These are phyloP conservation scores for Ascochyta fabae DNA, from an alignment of 2,329 filamentous ascomycete genomes.

Conservation along the genomic window DNA sequence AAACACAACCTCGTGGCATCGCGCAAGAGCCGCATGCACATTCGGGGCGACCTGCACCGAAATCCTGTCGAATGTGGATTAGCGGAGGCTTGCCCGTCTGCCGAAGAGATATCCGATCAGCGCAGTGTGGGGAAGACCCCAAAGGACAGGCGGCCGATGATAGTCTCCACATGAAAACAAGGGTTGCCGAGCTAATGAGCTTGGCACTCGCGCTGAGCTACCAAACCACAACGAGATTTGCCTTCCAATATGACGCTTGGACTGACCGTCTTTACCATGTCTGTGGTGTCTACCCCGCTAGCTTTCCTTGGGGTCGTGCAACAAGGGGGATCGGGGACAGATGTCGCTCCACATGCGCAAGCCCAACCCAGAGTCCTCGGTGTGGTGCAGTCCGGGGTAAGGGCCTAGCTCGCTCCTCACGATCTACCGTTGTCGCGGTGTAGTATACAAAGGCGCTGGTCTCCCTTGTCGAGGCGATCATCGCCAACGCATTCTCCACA, in stretches of 20 bases:
- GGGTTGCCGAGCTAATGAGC: background rate
- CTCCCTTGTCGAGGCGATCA: constrained; percentile 1
- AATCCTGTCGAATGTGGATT: background rate
- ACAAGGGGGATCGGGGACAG: background rate
- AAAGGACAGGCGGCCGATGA: background rate
- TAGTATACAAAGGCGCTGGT: constrained; percentile 3
- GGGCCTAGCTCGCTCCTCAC: background rate
- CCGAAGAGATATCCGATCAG: background rate
- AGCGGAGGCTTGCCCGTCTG: constrained; percentile 1
- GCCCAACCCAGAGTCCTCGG: background rate
- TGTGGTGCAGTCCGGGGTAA: constrained; percentile 3
- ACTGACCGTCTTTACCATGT: background rate
- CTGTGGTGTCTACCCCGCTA: constrained; percentile 8
- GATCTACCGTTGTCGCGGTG: background rate
- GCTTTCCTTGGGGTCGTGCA: background rate
- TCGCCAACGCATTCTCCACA: constrained; percentile 1
- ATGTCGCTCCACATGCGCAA: constrained; percentile 3
- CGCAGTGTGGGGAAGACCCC: background rate
- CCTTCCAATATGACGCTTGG: background rate
- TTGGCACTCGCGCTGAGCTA: background rate
- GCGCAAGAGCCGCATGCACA: background rate
- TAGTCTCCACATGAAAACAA: background rate
- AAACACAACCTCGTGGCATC: background rate
- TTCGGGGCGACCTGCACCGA: constrained; percentile 10
- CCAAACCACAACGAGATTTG: background rate